Evolutionary conservation across 2,329 filamentous ascomycete species (phyloP), one percentile per base, ranked within the genome.

Genomic region (Calonectria pauciramosa): DNA sequence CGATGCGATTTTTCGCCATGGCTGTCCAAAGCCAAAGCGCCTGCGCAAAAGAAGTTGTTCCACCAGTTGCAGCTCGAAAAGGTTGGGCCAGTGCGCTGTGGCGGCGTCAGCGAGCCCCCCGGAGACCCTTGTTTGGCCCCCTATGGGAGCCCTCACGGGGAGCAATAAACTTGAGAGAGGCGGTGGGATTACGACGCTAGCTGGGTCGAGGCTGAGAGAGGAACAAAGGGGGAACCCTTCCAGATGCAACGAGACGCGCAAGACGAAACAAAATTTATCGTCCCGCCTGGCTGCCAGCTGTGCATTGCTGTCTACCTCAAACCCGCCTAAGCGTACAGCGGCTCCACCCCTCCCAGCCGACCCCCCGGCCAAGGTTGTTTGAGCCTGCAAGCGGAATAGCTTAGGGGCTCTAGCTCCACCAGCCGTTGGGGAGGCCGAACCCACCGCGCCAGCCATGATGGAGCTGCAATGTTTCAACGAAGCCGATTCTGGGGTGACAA

Each of bases 401-500:
- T 63, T 63, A 63, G 56, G 56, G 56, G 56, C 56, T 63, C 56
- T 13, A 63, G 56, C 56, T 63, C 56, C 56, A 63, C 56, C 20
- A 20, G 34, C 34, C 16, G 34, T 63, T 16, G 56, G 26, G 34
- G 56, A 26, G 18, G 5, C 26, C 18, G 38, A 26, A 28, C 10
- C 56, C 56, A 63, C 56, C 36, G 23, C 16, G 34, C 56, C 56
- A 3, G 34, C 56, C 34, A 44, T 41, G 56, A 30, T 18, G 36
- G 56, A 23, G 32, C n/a, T 41, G 56, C n/a, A 28, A 63, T 63
- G 56, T 63, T 63, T 63, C 56, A 63, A 41, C 9, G 56, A 20
- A 30, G 8, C 56, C 56, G 38, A 63, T 23, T 63, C 56, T 63
- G 56, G 56, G 56, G 56, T 28, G 56, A 41, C 26, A 41, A 28